Conservation (phyloP, 2,329 filamentous ascomycete genomes). For the Calonectria montana region DNA sequence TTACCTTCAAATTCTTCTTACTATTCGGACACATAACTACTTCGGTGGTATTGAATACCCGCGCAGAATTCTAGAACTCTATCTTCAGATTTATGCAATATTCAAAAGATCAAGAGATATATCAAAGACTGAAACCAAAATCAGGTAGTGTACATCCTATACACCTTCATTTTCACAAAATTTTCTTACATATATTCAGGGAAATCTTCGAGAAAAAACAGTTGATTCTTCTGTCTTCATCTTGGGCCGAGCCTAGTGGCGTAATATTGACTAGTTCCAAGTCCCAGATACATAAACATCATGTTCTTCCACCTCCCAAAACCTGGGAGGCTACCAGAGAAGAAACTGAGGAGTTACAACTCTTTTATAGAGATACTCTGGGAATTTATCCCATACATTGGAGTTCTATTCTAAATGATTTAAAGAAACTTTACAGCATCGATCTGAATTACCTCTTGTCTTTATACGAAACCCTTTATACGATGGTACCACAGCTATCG, state of each 20-base stretch:
- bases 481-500: background rate
- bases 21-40: background rate
- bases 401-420: background rate
- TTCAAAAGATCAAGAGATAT: constrained; percentile 30
- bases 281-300: background rate
- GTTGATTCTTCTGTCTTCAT: background rate
- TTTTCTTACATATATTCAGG: background rate
- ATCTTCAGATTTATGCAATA: constrained; percentile 37
- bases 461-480: background rate
- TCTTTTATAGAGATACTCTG: background rate
- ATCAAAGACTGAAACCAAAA: constrained; percentile 11
- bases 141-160: constrained; percentile 25
- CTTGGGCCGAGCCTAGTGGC: background rate
- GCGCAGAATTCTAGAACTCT: constrained; percentile 36
- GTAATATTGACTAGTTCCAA: background rate
- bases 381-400: background rate
- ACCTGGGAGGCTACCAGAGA: background rate
- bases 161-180: background rate
- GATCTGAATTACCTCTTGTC: background rate
- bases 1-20: background rate
- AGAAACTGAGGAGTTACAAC: background rate
- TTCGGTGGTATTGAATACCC: constrained; percentile 22
- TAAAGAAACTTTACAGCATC: background rate
- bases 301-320: background rate
- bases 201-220: background rate